Conservation (phyloP, 139 green algal species). For the Chlamydomonas urium region DNA sequence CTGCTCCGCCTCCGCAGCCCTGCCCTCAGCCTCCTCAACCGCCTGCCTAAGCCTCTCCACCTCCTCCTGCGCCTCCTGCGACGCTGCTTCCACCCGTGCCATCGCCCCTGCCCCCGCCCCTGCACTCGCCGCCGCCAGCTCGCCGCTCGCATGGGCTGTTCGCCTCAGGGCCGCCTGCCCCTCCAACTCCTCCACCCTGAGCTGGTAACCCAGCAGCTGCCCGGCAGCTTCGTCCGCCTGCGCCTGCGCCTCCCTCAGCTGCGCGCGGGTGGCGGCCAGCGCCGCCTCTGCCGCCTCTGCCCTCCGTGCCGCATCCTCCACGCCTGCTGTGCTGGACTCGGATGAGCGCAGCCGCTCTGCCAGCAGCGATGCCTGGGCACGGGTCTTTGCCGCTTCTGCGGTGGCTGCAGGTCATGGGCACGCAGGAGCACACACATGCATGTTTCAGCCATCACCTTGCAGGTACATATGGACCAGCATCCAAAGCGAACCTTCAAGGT, state of each 20-base stretch:
- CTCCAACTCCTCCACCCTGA: constrained; percentile 4
- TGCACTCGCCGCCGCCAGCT: no score
- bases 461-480: no score
- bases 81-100: no score
- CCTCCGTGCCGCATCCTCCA: background rate
- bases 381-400: background rate
- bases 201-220: background rate
- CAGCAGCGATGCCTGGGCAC: background rate
- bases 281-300: background rate
- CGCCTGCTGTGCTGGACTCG: background rate
- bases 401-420: no score
- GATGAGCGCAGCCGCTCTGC: background rate
- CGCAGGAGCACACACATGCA: no score
- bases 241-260: background rate
- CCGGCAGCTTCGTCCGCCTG: background rate
- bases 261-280: background rate
- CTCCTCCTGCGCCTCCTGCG: background rate
- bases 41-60: background rate
- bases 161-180: no score
- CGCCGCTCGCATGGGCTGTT: no score
- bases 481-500: no score
- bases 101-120: no score
- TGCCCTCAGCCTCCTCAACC: background rate
- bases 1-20: background rate
- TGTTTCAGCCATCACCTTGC: no score